phyloP scores from a whole-genome alignment of 1,284 basidiomycete genomes.

The Puccinia polysora region DNA sequence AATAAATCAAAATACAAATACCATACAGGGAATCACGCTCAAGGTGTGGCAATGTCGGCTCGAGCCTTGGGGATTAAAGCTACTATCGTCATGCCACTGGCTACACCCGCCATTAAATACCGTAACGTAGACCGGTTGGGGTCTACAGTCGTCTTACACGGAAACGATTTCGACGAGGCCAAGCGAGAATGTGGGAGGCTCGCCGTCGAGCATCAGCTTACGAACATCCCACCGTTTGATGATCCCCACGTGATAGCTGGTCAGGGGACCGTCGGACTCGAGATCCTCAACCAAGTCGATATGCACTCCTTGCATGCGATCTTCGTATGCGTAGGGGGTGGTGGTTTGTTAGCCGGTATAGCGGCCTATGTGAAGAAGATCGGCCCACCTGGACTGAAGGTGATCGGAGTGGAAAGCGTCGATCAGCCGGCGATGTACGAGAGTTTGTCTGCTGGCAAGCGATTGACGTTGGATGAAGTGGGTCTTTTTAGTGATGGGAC shows the following conservation, averaged over 20 bases:
- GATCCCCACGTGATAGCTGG: slow-evolving; percentile 95
- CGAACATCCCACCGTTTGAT: slow-evolving; percentile 95
- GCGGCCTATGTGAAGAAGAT: slow-evolving; percentile 90
- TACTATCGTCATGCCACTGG: slow-evolving; percentile 96
- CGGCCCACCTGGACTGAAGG: slow-evolving; percentile 73
- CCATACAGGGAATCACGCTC: slow-evolving; percentile 84
- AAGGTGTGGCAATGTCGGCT: slow-evolving; percentile 93
- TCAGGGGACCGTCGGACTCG: slow-evolving; percentile 91
- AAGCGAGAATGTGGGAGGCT: slow-evolving; percentile 89
- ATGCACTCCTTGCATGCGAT: slow-evolving; percentile 66
- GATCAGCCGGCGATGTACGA: slow-evolving; percentile 90
- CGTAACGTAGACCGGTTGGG: slow-evolving; percentile 86
- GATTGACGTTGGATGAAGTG: slow-evolving; percentile 79
- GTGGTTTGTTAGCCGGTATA: slow-evolving; percentile 83
- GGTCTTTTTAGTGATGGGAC: slow-evolving; percentile 99
- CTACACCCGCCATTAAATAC: slow-evolving; percentile 94
- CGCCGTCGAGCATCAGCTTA: slow-evolving; percentile 68
- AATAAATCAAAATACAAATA: not conserved
- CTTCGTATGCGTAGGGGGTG: slow-evolving; percentile 87
- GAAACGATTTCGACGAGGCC: slow-evolving; percentile 90
- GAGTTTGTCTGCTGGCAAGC: slow-evolving; percentile 70
- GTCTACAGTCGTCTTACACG: slow-evolving; percentile 88
- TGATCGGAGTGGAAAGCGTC: slow-evolving; percentile 88
- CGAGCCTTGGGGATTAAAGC: slow-evolving; percentile 80
- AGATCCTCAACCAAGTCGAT: slow-evolving; percentile 59